Evolutionary conservation across 208 protist genomes (phyloP).

Genomic region (Leishmania aethiopica): DNA sequence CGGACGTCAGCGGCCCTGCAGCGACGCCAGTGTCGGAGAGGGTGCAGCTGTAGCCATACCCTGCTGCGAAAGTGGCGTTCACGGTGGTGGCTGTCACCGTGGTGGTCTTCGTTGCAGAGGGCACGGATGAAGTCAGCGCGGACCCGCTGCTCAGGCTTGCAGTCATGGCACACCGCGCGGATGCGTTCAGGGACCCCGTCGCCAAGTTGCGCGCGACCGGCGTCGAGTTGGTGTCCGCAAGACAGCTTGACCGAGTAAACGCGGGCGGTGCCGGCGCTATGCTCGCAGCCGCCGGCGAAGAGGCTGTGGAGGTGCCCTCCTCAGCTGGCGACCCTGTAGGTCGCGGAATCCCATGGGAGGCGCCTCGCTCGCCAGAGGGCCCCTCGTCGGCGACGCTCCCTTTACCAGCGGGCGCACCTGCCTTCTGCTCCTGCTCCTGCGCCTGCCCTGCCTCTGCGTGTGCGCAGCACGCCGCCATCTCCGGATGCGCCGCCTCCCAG

Average conservation of each 20-base stretch:
- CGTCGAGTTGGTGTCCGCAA: conserved; percentile 1
- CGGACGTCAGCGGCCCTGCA: not conserved
- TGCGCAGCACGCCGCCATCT: not conserved
- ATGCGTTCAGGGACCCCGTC: not conserved
- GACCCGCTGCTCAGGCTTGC: not conserved
- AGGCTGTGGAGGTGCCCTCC: not conserved
- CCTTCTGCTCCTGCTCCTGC: not conserved
- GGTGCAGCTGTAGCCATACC: not conserved
- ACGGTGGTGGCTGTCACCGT: not conserved
- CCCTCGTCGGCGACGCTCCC: too few species aligned
- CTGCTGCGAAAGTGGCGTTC: not conserved
- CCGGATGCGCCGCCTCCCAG: conserved; percentile 32
- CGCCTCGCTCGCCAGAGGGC: not conserved
- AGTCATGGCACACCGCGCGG: not conserved
- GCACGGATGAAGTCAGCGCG: not conserved
- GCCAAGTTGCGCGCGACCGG: conserved; percentile 13
- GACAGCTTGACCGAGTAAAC: not conserved
- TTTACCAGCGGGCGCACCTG: not conserved
- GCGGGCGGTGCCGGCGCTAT: not conserved
- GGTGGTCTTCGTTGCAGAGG: not conserved
- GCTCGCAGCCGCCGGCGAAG: not conserved
- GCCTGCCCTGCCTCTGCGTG: not conserved
- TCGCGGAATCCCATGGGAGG: not conserved
- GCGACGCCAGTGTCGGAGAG: not conserved
- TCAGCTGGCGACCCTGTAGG: not conserved